Evolutionary conservation across 768 basidiomycete species (phyloP), one percentile per base, ranked within the genome.

Genomic region (Peribolospora kevripleyi): DNA sequence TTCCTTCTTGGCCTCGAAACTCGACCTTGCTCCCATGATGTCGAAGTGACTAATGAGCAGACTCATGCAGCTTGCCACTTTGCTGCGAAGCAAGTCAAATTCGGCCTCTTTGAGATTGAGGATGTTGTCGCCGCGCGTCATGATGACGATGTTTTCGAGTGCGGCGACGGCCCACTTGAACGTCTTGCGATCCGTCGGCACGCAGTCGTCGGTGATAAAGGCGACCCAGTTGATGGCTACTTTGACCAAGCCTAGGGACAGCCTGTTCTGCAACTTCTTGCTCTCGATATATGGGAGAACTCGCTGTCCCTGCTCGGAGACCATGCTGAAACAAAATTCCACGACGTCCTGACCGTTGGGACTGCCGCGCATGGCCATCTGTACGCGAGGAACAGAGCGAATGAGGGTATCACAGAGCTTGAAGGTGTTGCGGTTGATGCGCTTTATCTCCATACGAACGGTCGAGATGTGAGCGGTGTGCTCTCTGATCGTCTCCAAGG

Each of bases 81-180:
- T 87, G 61, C 82, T 79, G 48, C 84, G 76, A 42, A 98, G 72
- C 70, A 84, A 76, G 63, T 83, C 79, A 66, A 98, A 98, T 67
- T 98, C 85, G 57, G 81, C 77, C 55, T 78, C 76, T 9, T 84
- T 81, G 52, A 97, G 75, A 37, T 90, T 80, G 8, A 93, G 74
- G 61, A 98, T 95, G 64, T 80, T 79, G 66, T 82, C 84, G 54
- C 84, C 79, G 59, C 80, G 76, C 10, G 88, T 95, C 54, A 90
- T 80, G 57, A 80, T 76, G 56, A 85, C 76, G 1, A 87, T 80
- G 64, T 88, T 95, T 64, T 93, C 87, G 40, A 98, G 76, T 2
- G 93, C 90, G 56, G 81, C 84, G 53, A 98, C 88, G 6, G 93
- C 90, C 90, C 90, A 97, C 65, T 84, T 82, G 74, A 98, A 98